Evolutionary conservation across 768 basidiomycete species (phyloP).

Genomic region (Trametes maxima): DNA sequence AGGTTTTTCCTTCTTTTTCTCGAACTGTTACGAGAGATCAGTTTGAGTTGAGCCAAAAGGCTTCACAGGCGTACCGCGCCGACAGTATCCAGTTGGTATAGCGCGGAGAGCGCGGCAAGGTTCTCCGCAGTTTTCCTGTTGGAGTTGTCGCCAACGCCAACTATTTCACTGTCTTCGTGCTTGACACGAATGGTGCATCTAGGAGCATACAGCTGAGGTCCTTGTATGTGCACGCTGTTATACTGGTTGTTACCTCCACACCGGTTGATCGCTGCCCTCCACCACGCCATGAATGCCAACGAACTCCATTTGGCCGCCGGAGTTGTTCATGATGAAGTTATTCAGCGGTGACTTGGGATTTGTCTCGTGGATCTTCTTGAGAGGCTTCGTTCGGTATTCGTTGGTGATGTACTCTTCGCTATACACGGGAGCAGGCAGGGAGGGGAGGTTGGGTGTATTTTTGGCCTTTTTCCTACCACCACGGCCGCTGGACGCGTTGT

Average conservation of each 20-base stretch:
- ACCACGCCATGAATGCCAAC: constrained; percentile 31
- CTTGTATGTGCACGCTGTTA: not conserved
- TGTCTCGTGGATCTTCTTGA: constrained; percentile 37
- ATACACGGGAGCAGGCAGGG: constrained; percentile 39
- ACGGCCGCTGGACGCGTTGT: constrained; percentile 20
- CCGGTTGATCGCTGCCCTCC: constrained; percentile 29
- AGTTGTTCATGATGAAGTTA: constrained; percentile 39
- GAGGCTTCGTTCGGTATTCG: constrained; percentile 28
- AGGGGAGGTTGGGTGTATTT: constrained; percentile 4
- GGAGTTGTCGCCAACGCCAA: constrained; percentile 44
- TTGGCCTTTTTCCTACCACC: constrained; percentile 10
- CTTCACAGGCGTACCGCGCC: constrained; percentile 57
- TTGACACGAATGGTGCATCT: constrained; percentile 44
- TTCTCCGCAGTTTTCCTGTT: constrained; percentile 64
- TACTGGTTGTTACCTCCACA: constrained; percentile 48
- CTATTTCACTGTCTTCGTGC: constrained; percentile 19
- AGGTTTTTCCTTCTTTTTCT: constrained; percentile 17
- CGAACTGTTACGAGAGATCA: constrained; percentile 1
- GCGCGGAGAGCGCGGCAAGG: constrained; percentile 74
- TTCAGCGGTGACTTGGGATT: constrained; percentile 58
- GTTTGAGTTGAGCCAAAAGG: too few relatives aligned
- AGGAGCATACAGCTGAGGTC: not conserved
- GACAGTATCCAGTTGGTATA: constrained; percentile 65
- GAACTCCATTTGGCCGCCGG: constrained; percentile 33
- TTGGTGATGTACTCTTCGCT: constrained; percentile 37